A percentile compares a stretch with the other conserved stretches of the same genome.
These are phyloP conservation scores for Penicillium goetzii DNA, from an alignment of 495 filamentous ascomycete genomes.

Conservation along the genomic window DNA sequence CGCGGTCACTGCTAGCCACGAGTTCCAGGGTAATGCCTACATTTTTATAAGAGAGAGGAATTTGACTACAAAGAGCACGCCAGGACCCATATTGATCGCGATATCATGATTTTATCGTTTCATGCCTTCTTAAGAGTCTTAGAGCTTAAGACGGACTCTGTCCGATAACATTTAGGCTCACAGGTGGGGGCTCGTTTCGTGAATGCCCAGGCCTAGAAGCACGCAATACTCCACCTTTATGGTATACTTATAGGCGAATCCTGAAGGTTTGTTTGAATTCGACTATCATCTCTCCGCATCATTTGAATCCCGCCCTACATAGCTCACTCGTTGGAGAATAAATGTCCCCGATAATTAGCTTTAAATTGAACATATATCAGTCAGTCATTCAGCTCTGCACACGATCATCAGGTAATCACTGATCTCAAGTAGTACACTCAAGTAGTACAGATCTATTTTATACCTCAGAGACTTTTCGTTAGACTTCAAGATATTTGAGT, in stretches of 20 bases:
- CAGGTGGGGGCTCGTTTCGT: neutral
- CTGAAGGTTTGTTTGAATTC: neutral
- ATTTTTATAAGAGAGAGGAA: neutral
- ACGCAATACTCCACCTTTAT: conserved; percentile 26
- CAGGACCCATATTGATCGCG: conserved; percentile 23
- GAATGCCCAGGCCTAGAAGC: conserved; percentile 8
- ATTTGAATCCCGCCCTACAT: neutral
- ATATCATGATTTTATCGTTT: conserved; percentile 11
- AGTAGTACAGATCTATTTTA: neutral
- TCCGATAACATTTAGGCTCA: neutral
- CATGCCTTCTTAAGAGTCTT: neutral
- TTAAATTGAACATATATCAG: neutral
- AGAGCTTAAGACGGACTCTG: neutral
- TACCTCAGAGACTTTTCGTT: neutral
- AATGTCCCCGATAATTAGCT: neutral
- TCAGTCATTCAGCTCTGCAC: neutral
- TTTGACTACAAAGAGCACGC: conserved; percentile 15
- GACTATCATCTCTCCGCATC: neutral
- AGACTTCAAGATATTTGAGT: too few relatives aligned
- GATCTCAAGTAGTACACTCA: neutral
- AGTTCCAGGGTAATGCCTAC: neutral
- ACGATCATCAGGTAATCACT: neutral
- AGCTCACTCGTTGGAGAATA: too few relatives aligned
- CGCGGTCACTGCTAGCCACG: neutral
- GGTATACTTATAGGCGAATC: conserved; percentile 2